Conservation (phyloP, 768 basidiomycete genomes). For the Lactifluus pinguis region DNA sequence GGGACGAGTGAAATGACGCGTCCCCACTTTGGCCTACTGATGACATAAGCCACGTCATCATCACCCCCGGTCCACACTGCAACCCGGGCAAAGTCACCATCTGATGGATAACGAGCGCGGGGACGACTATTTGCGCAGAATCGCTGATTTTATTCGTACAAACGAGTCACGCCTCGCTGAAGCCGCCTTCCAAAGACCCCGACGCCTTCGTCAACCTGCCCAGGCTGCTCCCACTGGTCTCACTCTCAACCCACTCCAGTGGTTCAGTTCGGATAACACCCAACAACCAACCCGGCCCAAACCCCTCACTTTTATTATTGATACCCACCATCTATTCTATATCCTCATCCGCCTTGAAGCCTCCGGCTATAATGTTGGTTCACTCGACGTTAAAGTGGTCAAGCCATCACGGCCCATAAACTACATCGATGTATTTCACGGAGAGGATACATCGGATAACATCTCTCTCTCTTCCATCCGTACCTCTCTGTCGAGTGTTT, state of each 20-base stretch:
- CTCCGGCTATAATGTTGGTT: slow-evolving; percentile 64
- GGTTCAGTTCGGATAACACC: slow-evolving; percentile 39
- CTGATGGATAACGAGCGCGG: slow-evolving; percentile 50
- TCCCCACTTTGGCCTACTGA: background rate
- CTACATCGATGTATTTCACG: slow-evolving; percentile 52
- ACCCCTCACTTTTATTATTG: slow-evolving; percentile 59
- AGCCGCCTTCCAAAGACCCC: slow-evolving; percentile 43
- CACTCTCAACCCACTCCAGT: slow-evolving; percentile 51
- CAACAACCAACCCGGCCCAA: slow-evolving; percentile 30
- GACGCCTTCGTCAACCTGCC: slow-evolving; percentile 30
- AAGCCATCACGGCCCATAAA: slow-evolving; percentile 69
- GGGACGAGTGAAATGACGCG: background rate
- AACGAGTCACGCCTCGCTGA: slow-evolving; percentile 71
- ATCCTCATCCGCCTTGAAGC: slow-evolving; percentile 80
- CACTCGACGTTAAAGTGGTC: slow-evolving; percentile 69
- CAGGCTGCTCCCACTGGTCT: slow-evolving; percentile 27
- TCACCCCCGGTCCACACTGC: no score
- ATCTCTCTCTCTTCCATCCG: slow-evolving; percentile 66
- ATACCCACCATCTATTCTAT: slow-evolving; percentile 83
- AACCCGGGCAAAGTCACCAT: no score
- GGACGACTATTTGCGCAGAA: slow-evolving; percentile 65
- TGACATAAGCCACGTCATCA: background rate
- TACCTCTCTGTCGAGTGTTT: slow-evolving; percentile 69
- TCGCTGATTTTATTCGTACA: slow-evolving; percentile 60
- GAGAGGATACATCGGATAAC: slow-evolving; percentile 59